Evolutionary conservation across 345 rosid species (phyloP), one percentile per base, ranked within the genome.

Genomic region (Cardamine resedifolia): DNA sequence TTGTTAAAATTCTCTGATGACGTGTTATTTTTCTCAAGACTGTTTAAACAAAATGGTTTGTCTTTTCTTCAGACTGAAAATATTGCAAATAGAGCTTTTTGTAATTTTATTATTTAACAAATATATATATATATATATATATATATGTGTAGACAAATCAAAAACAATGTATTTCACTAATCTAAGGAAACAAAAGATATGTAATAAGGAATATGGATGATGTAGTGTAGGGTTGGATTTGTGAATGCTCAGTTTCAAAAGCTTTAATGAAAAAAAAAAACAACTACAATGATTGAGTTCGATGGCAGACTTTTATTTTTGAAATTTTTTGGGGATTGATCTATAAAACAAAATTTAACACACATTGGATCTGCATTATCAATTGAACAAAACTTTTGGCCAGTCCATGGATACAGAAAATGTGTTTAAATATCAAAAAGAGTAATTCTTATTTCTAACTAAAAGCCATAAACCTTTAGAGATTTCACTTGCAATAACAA

Each of bases 361-460:
- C 51, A 48, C 18, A 36, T 24, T 72, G 45, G 62, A 72, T 64
- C 64, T 64, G 57, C 19, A 72, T 63, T 16, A 41, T 51, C 49
- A 51, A 2, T 10, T 41, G 45, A 52, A 52, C 62, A 69, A 55
- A 47, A 47, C 12, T 27, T 33, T 26, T 33, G 9, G 49, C 18
- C 18, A 2, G 33, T 58, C 45, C 64, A 33, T 69, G 44, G 30
- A 57, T 9, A 50, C 27, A 68, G 34, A 58, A 2, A 27, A 63
- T 53, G 63, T 41, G 52, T 8, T 61, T 61, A 61, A 15, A 61
- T 34, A 28, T 41, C 15, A 60, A 50, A 49, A 61, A 51, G 51
- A 55, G 33, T 45, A 18, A 47, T 36, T 10, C 45, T n/a, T n/a
- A n/a, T n/a, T n/a, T n/a, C n/a, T n/a, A n/a, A n/a, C n/a, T 15